Base-by-base conservation (phyloP, 441 rosid genomes). In the Adansonia madagascariensis region DNA sequence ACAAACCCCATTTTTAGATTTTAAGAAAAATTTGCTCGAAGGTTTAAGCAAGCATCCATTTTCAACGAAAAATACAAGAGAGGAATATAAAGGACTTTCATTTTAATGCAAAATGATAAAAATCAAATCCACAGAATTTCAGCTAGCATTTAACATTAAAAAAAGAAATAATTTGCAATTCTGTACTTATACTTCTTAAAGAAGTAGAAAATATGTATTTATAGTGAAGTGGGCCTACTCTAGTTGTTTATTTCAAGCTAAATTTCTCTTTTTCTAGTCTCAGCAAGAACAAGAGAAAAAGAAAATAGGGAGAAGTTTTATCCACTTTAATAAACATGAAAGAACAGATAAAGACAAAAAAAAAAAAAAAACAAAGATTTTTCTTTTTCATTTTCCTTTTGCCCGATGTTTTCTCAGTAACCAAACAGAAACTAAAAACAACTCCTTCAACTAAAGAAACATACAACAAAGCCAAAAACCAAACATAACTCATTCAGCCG, bases 391-490 rank as follows among this genome's bases (percentile, higher is more conserved):
- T 22, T 17, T 55, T 17, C 3, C 22, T 12, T 55, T 11, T 57
- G 1, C 41, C 77, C 61, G 10, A 10, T 35, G 41, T 43, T 85
- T 84, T 82, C 83, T 79, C 71, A 46, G 62, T 35, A 81, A 56
- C 65, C 86, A 82, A 84, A 78, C 87, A 84, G 50, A 22, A 47
- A 56, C 70, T 53, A 27, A 59, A 9, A 8, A 35, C 39, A 80
- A 24, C 49, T n/a, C 22, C 47, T 3, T 56, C 46, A 70, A 52
- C 11, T 15, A n/a, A 24, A 44, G 0, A 44, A 50, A 12, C 8
- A 44, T 63, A 6, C 31, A 17, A 61, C 47, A 66, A 39, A 24
- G 0, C 31, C 8, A 3, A 70, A 53, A 57, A 43, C 27, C 17
- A 8, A 65, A 47, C 41, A 59, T 63, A 80, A 77, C 85, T 74